Evolutionary conservation across 805 yeast species (phyloP).

Genomic region (Lipomyces orientalis): DNA sequence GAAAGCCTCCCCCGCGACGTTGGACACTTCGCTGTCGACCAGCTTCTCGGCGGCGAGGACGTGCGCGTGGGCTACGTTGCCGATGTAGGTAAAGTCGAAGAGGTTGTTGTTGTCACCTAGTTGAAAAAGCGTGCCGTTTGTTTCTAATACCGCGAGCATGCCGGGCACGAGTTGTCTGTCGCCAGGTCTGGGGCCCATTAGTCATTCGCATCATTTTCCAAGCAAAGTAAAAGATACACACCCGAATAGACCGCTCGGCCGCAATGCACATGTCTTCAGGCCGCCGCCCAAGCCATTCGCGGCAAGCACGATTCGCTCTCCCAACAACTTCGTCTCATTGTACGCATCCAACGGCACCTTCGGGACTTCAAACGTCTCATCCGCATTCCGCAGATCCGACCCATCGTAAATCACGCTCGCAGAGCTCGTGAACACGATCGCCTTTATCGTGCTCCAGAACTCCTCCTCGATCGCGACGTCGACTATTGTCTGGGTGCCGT

Average conservation of each 20-base stretch:
- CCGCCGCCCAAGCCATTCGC: slow-evolving; percentile 61
- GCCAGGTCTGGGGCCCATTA: slow-evolving; percentile 61
- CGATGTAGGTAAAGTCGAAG: slow-evolving; percentile 98
- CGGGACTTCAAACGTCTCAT: slow-evolving; percentile 94
- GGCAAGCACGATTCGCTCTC: slow-evolving; percentile 83
- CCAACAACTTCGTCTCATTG: slow-evolving; percentile 74
- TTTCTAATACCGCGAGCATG: slow-evolving; percentile 75
- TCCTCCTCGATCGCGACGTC: slow-evolving; percentile 43
- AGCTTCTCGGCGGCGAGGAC: slow-evolving; percentile 86
- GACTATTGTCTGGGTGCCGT: slow-evolving; percentile 81
- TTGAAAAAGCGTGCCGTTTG: slow-evolving; percentile 90
- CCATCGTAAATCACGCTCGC: slow-evolving; percentile 98
- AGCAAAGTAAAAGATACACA: not conserved
- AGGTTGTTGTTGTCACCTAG: slow-evolving; percentile 92
- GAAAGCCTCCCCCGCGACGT: slow-evolving; percentile 83
- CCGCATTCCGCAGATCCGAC: slow-evolving; percentile 87
- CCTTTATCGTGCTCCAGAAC: slow-evolving; percentile 50
- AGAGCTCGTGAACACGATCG: slow-evolving; percentile 91
- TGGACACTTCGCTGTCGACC: slow-evolving; percentile 47
- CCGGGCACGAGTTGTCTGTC: slow-evolving; percentile 97
- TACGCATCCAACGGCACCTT: slow-evolving; percentile 93
- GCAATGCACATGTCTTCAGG: slow-evolving; percentile 78
- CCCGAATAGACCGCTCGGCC: slow-evolving; percentile 99
- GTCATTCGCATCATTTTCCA: not conserved
- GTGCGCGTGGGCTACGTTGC: slow-evolving; percentile 97